A percentile compares a stretch with the other conserved stretches of the same genome.
Evolutionary conservation across 1,284 basidiomycete species (phyloP).

Genomic region (Cystobasidium sp.): DNA sequence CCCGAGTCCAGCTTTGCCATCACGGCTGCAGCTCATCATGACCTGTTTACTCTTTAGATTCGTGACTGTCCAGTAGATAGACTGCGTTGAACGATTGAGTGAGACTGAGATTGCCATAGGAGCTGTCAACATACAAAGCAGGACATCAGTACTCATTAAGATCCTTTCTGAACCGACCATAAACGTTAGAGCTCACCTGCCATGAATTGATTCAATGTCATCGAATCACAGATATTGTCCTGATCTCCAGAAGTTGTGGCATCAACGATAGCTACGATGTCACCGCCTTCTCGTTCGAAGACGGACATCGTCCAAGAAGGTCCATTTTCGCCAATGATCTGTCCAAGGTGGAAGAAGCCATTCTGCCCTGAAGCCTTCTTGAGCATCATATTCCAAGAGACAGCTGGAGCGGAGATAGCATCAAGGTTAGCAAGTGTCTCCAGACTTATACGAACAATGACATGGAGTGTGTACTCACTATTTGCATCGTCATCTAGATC

Average conservation of each 20-base stretch:
- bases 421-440: neutral
- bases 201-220: constrained; percentile 25
- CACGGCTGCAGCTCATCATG: constrained; percentile 30
- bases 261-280: constrained; percentile 40
- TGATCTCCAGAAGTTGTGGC: constrained; percentile 27
- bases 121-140: neutral
- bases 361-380: constrained; percentile 17
- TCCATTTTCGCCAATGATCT: constrained; percentile 34
- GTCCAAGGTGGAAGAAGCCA: constrained; percentile 37
- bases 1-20: constrained; percentile 31
- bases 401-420: constrained; percentile 6
- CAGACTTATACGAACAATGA: neutral
- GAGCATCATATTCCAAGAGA: constrained; percentile 41
- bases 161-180: neutral
- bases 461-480: constrained; percentile 7
- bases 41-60: constrained; percentile 25
- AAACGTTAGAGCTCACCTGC: constrained; percentile 6
- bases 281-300: constrained; percentile 22
- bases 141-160: too few relatives aligned
- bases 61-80: constrained; percentile 34
- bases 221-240: constrained; percentile 31
- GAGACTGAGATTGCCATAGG: constrained; percentile 42
- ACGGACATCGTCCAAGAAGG: constrained; percentile 39
- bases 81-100: constrained; percentile 6
- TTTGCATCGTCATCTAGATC: constrained; percentile 26